Percentiles rank a stretch among this genome's conserved stretches.
Evolutionary conservation across 441 rosid species (phyloP).

Genomic region (Mallotus repandus): DNA sequence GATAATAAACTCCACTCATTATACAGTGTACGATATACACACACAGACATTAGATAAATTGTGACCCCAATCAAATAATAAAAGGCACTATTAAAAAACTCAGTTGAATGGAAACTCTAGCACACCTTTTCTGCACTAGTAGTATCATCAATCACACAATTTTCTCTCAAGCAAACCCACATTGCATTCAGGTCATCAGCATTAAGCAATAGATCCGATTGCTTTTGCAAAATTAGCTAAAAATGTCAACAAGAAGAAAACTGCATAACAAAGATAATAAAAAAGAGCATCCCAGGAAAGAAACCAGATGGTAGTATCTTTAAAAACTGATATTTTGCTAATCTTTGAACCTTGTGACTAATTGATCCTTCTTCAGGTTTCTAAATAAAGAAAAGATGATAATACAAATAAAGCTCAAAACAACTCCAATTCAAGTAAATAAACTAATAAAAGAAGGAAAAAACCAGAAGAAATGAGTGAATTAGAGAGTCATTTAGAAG

Average conservation of each 20-base stretch:
- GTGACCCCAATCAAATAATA: neutral
- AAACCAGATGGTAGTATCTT: slow-evolving; percentile 42
- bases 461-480: no score
- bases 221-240: slow-evolving; percentile 58
- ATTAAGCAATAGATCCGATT: slow-evolving; percentile 89
- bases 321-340: slow-evolving; percentile 88
- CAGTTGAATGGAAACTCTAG: slow-evolving; percentile 3
- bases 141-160: slow-evolving; percentile 96
- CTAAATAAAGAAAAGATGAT: slow-evolving; percentile 43
- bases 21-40: no score
- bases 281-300: slow-evolving; percentile 8
- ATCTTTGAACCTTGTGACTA: slow-evolving; percentile 88
- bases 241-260: slow-evolving; percentile 15
- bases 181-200: slow-evolving; percentile 98
- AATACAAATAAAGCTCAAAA: no score
- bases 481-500: no score
- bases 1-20: neutral
- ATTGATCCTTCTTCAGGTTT: slow-evolving; percentile 99
- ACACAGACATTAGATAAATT: neutral
- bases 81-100: neutral
- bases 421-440: no score
- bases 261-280: slow-evolving; percentile 12
- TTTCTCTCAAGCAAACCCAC: slow-evolving; percentile 99
- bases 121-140: slow-evolving; percentile 96
- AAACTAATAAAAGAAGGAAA: no score